Conservation (phyloP, 139 green algal species). For the Chlorokybus atmophyticus region DNA sequence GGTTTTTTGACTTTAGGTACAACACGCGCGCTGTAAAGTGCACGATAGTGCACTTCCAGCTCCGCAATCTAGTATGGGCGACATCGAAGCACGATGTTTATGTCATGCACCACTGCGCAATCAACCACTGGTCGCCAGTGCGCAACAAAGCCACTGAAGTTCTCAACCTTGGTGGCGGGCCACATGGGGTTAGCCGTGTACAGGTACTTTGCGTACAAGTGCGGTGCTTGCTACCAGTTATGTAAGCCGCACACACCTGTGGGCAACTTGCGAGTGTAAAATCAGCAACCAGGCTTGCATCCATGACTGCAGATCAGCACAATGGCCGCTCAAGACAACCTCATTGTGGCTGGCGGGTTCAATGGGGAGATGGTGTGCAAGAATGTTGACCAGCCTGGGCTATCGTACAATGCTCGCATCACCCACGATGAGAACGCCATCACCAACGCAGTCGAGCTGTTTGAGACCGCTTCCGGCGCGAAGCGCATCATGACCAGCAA, state of each 20-base stretch:
- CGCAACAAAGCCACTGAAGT: slow-evolving; percentile 18
- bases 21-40: slow-evolving; percentile 52
- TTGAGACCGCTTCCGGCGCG: slow-evolving; percentile 10
- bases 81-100: slow-evolving; percentile 67
- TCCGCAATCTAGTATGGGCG: slow-evolving; percentile 80
- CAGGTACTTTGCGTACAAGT: too few species aligned
- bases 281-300: background rate
- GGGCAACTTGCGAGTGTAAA: background rate
- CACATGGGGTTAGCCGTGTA: too few species aligned
- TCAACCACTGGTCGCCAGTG: slow-evolving; percentile 58
- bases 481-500: slow-evolving; percentile 57
- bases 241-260: too few species aligned
- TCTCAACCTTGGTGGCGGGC: slow-evolving; percentile 30
- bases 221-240: too few species aligned
- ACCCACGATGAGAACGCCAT: slow-evolving; percentile 67
- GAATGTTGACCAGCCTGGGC: slow-evolving; percentile 5
- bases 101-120: slow-evolving; percentile 43
- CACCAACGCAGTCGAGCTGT: slow-evolving; percentile 86
- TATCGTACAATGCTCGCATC: slow-evolving; percentile 12
- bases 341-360: slow-evolving; percentile 71
- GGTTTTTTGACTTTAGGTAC: slow-evolving; percentile 43
- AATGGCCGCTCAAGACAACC: slow-evolving; percentile 42
- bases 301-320: slow-evolving; percentile 61
- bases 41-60: slow-evolving; percentile 81
- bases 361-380: slow-evolving; percentile 63